Conservation (phyloP, 768 basidiomycete species). For the Termitomyces sp. region DNA sequence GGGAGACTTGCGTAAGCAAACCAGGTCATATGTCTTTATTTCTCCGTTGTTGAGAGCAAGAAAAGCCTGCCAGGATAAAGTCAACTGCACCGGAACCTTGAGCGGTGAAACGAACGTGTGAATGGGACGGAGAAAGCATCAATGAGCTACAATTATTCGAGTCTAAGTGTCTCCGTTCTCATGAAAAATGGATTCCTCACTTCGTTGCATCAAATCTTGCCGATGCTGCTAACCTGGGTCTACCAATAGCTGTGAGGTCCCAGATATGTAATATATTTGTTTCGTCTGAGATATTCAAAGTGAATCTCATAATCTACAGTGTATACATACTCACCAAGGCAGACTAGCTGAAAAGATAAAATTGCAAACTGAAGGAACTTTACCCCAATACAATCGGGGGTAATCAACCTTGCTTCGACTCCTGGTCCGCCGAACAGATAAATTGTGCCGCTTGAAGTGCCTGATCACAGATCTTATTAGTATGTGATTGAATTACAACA, state of each 20-base stretch:
- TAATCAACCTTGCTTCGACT: slow-evolving; percentile 43
- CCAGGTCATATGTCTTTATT: slow-evolving; percentile 72
- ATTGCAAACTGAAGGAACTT: slow-evolving; percentile 60
- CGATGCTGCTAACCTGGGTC: slow-evolving; percentile 45
- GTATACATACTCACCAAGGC: slow-evolving; percentile 43
- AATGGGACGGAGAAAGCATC: slow-evolving; percentile 60
- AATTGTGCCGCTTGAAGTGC: slow-evolving; percentile 58
- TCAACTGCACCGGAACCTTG: slow-evolving; percentile 7
- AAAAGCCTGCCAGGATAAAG: slow-evolving; percentile 33
- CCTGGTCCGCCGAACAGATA: slow-evolving; percentile 65
- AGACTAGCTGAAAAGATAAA: slow-evolving; percentile 48
- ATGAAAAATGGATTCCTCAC: slow-evolving; percentile 22
- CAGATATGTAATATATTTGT: slow-evolving; percentile 52
- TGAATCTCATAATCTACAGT: not conserved
- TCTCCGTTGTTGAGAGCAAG: slow-evolving; percentile 46
- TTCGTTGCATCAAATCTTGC: slow-evolving; percentile 43
- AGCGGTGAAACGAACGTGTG: slow-evolving; percentile 46
- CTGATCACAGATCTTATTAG: slow-evolving; percentile 25
- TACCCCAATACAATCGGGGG: slow-evolving; percentile 41
- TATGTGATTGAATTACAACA: not conserved
- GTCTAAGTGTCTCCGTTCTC: not conserved
- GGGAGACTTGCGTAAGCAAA: slow-evolving; percentile 57
- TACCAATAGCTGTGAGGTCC: slow-evolving; percentile 47
- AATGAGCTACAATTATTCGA: slow-evolving; percentile 38
- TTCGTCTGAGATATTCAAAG: slow-evolving; percentile 33